Conservation (phyloP, 176 grass and related monocot species). For the Phoenix roebelenii region DNA sequence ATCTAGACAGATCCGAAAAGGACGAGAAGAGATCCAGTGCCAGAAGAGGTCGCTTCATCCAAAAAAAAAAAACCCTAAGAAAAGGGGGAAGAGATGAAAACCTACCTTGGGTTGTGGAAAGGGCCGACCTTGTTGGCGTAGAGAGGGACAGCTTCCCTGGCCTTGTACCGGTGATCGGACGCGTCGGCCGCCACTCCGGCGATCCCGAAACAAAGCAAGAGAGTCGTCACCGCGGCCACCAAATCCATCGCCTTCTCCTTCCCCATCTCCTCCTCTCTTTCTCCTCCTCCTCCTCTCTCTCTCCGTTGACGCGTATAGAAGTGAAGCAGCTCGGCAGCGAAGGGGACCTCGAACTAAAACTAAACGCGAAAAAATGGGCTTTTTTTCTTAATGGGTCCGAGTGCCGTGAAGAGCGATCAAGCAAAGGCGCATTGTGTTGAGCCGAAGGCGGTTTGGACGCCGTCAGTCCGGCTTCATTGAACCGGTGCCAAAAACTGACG, state of each 20-base stretch:
- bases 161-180: slow-evolving; percentile 9
- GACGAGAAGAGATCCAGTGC: background rate
- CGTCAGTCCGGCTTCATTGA: no score
- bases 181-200: background rate
- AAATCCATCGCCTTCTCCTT: background rate
- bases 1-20: slow-evolving; percentile 4
- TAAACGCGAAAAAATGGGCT: no score
- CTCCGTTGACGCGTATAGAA: background rate
- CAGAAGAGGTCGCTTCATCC: background rate
- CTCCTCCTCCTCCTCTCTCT: background rate
- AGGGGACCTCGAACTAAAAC: no score
- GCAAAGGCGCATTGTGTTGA: no score
- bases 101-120: slow-evolving; percentile 10
- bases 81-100: background rate
- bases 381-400: no score
- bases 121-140: slow-evolving; percentile 14
- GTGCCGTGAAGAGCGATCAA: no score
- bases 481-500: no score
- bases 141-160: slow-evolving; percentile 1
- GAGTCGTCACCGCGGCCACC: background rate
- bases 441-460: no score
- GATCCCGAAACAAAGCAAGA: background rate
- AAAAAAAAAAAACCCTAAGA: background rate
- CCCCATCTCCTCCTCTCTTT: background rate
- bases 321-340: no score